Percentiles rank a stretch among this genome's conserved stretches.
phyloP scores from a whole-genome alignment of 768 basidiomycete species.

The Tephrocybe sp. region DNA sequence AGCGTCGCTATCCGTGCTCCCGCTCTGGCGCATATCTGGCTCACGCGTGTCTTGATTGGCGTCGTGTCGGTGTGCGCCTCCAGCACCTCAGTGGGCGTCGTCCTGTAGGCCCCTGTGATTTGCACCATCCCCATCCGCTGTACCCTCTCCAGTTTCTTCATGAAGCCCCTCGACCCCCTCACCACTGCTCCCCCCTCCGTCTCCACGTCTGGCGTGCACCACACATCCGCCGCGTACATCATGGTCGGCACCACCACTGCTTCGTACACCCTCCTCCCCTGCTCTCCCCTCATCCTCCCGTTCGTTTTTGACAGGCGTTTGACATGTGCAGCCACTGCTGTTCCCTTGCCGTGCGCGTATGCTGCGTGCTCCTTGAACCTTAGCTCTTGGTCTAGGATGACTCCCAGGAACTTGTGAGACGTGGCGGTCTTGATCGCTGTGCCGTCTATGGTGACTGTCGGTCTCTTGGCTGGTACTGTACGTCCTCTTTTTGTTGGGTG shows the following conservation, averaged over 20 bases:
- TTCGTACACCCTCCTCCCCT: neutral
- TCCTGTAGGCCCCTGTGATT: neutral
- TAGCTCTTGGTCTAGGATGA: constrained; percentile 16
- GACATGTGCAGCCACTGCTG: neutral
- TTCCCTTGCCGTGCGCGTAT: constrained; percentile 8
- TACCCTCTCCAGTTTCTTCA: too few relatives aligned
- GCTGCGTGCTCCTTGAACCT: constrained; percentile 14
- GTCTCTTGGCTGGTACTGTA: neutral
- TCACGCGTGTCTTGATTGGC: neutral
- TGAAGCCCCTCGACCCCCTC: neutral
- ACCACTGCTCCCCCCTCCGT: neutral
- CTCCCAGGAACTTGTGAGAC: constrained; percentile 16
- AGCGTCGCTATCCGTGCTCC: too few relatives aligned
- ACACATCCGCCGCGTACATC: neutral
- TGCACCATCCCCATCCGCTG: neutral
- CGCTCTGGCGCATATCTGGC: too few relatives aligned
- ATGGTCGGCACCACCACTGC: neutral
- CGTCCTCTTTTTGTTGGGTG: neutral
- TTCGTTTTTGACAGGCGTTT: neutral
- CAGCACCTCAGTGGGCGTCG: neutral
- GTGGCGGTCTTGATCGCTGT: neutral
- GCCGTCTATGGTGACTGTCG: neutral
- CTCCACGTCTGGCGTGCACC: neutral
- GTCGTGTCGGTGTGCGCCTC: neutral
- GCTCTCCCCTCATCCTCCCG: neutral